Percentiles rank a stretch among this genome's conserved stretches.
These are phyloP conservation scores for Pulicaria dysenterica DNA, from an alignment of 129 eudicot species.

Conservation along the genomic window DNA sequence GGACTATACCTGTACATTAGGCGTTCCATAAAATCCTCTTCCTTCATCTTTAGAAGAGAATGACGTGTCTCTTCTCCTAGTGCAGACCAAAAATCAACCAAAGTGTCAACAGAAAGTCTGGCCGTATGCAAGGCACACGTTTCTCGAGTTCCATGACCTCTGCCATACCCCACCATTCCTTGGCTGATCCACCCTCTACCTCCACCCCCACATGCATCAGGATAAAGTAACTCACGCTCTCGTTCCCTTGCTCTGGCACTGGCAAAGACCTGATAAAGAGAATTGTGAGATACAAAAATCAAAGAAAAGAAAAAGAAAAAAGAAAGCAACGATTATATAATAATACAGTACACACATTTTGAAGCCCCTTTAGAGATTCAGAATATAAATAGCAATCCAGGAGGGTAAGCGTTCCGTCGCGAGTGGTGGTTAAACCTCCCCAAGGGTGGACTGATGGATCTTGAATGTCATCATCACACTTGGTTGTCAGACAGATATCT, in stretches of 20 bases:
- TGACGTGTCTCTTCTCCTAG: constrained; percentile 88
- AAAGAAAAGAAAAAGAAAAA: background rate
- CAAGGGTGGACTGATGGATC: constrained; percentile 98
- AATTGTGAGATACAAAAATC: constrained; percentile 13
- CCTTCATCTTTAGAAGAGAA: constrained; percentile 88
- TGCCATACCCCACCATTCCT: constrained; percentile 78
- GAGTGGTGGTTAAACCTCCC: constrained; percentile 89
- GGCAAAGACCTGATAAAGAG: constrained; percentile 72
- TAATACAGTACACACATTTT: constrained; percentile 54
- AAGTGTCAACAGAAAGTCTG: constrained; percentile 82
- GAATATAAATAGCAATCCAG: constrained; percentile 81
- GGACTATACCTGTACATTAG: constrained; percentile 75
- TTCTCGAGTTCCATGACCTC: constrained; percentile 96
- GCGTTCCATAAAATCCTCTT: constrained; percentile 94
- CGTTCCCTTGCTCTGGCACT: constrained; percentile 92
- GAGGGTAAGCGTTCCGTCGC: constrained; percentile 86
- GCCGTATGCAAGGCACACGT: constrained; percentile 96
- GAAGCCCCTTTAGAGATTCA: constrained; percentile 85
- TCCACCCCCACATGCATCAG: constrained; percentile 98
- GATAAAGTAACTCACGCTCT: constrained; percentile 84
- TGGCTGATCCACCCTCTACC: constrained; percentile 94
- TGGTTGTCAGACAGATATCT: constrained; percentile 40
- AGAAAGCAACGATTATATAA: constrained; percentile 11
- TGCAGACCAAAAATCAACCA: constrained; percentile 97
- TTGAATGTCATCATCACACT: constrained; percentile 71